These are phyloP conservation scores for Myxozyma melibiosi DNA, from an alignment of 805 yeast genomes.

Conservation along the genomic window DNA sequence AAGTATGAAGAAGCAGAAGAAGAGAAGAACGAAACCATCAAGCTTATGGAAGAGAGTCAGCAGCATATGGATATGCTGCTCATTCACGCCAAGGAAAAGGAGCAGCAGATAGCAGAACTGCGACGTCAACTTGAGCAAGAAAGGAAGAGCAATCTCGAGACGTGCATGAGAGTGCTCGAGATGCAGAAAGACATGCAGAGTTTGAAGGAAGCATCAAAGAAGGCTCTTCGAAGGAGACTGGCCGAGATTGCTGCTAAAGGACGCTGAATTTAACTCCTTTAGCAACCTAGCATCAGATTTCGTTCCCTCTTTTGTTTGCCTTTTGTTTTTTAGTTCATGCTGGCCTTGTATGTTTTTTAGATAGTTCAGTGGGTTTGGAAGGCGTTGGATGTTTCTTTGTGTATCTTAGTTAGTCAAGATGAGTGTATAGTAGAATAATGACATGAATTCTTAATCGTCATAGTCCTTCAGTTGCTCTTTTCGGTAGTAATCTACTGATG, in stretches of 20 bases:
- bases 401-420: no score
- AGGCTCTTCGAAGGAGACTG: conserved; percentile 18
- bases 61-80: conserved; percentile 18
- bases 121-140: conserved; percentile 9
- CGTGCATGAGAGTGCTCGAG: background rate
- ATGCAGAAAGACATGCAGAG: conserved; percentile 14
- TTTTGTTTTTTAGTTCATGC: no score
- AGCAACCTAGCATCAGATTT: no score
- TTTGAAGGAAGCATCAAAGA: conserved; percentile 13
- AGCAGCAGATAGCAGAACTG: conserved; percentile 4
- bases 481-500: no score
- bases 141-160: conserved; percentile 6
- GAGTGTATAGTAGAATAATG: no score
- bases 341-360: no score
- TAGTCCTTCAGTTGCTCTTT: no score
- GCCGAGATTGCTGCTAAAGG: conserved; percentile 6
- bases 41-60: conserved; percentile 15
- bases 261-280: no score
- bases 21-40: conserved; percentile 3
- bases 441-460: no score
- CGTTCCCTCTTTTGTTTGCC: no score
- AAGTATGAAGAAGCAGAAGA: conserved; percentile 15
- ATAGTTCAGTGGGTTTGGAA: no score
- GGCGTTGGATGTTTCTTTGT: no score
- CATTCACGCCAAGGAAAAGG: conserved; percentile 16